These are phyloP conservation scores for Penicillium malachiteum DNA, from an alignment of 495 filamentous ascomycete genomes.

Conservation along the genomic window DNA sequence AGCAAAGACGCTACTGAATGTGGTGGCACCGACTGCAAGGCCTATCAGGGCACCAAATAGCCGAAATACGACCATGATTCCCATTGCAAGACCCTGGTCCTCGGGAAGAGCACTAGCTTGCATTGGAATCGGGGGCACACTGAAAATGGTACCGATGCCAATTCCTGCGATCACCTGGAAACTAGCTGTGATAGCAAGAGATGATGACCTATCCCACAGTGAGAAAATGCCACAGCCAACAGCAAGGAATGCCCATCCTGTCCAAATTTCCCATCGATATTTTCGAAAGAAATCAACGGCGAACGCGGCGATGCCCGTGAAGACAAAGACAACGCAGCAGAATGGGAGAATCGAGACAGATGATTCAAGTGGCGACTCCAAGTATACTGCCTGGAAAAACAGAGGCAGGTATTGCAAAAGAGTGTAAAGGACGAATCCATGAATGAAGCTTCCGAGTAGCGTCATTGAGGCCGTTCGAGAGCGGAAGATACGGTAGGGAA, in stretches of 20 bases:
- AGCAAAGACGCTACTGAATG: constrained; percentile 2
- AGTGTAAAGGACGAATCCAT: constrained; percentile 11
- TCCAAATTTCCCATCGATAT: constrained; percentile 43
- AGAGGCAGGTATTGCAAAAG: constrained; percentile 45
- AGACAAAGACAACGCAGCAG: constrained; percentile 1
- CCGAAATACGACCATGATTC: constrained; percentile 34
- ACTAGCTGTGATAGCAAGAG: not conserved
- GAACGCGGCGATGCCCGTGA: constrained; percentile 23
- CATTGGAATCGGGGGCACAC: not conserved
- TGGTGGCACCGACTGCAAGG: constrained; percentile 25
- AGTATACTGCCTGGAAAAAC: constrained; percentile 43
- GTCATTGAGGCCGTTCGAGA: constrained; percentile 27
- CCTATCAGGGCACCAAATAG: constrained; percentile 40
- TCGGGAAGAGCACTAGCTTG: constrained; percentile 14
- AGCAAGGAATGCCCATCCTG: constrained; percentile 36
- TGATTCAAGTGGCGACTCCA: constrained; percentile 23
- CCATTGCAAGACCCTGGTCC: constrained; percentile 39
- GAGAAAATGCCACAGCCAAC: constrained; percentile 42
- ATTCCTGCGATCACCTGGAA: constrained; percentile 14
- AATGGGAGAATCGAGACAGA: constrained; percentile 23
- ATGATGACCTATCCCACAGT: constrained; percentile 20
- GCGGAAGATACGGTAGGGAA: constrained; percentile 36
- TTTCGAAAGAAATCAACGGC: constrained; percentile 37
- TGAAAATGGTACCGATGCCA: constrained; percentile 20
- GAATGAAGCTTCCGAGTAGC: constrained; percentile 13